These are phyloP conservation scores for Nakaseomyces sp. DNA, from an alignment of 1,139 yeast species.

Conservation along the genomic window DNA sequence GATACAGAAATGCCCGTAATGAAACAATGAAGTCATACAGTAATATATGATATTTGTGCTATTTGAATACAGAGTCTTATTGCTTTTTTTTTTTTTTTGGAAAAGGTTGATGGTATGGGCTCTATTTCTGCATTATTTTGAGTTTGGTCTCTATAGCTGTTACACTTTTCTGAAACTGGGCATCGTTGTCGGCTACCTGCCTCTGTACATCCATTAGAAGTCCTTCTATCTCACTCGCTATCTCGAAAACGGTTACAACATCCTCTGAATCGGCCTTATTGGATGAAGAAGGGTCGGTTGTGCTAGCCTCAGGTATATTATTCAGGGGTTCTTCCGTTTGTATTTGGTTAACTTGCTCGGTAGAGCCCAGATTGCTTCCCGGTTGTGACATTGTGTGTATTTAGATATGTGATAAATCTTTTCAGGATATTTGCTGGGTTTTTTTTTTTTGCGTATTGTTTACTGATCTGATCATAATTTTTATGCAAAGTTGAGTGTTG, in stretches of 20 bases:
- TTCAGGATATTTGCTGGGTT: too few relatives aligned
- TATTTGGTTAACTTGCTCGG: neutral
- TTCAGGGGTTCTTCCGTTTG: slow-evolving; percentile 1
- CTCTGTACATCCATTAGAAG: slow-evolving; percentile 34
- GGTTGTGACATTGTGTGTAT: neutral
- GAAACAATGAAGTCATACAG: too few relatives aligned
- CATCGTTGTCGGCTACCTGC: slow-evolving; percentile 25
- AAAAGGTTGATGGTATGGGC: too few relatives aligned
- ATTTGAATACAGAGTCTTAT: too few relatives aligned
- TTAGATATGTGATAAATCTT: too few relatives aligned
- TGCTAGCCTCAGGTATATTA: neutral
- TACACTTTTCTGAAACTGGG: slow-evolving; percentile 17
- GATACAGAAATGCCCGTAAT: too few relatives aligned
- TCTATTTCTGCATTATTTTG: slow-evolving; percentile 8
- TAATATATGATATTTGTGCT: too few relatives aligned
- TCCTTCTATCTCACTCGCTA: slow-evolving; percentile 43
- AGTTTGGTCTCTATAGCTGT: slow-evolving; percentile 19
- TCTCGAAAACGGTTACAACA: slow-evolving; percentile 41
- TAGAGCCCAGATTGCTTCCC: neutral
- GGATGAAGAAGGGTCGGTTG: neutral
- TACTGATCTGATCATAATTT: too few relatives aligned
- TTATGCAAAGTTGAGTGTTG: too few relatives aligned
- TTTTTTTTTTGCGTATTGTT: too few relatives aligned
- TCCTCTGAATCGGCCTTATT: slow-evolving; percentile 12
- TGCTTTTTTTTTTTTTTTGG: too few relatives aligned